A percentile compares a stretch with the other conserved stretches of the same genome.
These are phyloP conservation scores for Yamadazyma jaroonii DNA, from an alignment of 1,139 yeast species.

Conservation along the genomic window DNA sequence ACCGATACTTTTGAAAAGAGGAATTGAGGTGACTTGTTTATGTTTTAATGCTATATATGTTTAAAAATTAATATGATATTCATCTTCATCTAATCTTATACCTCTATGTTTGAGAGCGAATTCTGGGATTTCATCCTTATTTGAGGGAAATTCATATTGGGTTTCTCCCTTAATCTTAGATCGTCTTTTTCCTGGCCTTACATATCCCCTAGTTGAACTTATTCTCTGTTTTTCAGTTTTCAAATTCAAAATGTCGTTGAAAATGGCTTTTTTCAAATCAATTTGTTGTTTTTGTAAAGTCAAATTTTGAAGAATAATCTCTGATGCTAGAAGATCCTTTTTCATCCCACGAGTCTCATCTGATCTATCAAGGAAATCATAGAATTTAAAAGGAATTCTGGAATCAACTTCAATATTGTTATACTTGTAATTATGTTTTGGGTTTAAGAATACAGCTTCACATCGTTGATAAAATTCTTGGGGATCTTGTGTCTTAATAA, in stretches of 20 bases:
- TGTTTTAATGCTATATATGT: slow-evolving; percentile 1
- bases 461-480: slow-evolving; percentile 9
- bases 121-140: slow-evolving; percentile 1
- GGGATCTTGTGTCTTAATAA: not conserved
- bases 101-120: slow-evolving; percentile 10
- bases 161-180: not conserved
- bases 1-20: slow-evolving; percentile 35
- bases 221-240: slow-evolving; percentile 4
- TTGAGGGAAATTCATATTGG: not conserved
- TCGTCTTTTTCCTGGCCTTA: not conserved
- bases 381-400: slow-evolving; percentile 5
- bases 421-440: slow-evolving; percentile 9
- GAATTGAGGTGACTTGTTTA: slow-evolving; percentile 13
- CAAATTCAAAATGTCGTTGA: slow-evolving; percentile 3
- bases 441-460: slow-evolving; percentile 11
- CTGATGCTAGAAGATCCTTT: not conserved
- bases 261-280: slow-evolving; percentile 7
- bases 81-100: slow-evolving; percentile 9
- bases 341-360: slow-evolving; percentile 1
- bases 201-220: slow-evolving; percentile 12
- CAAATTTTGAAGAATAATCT: not conserved
- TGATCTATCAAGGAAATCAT: slow-evolving; percentile 3
- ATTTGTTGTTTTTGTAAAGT: not conserved
- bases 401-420: slow-evolving; percentile 9
- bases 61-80: slow-evolving; percentile 5